Percentiles rank a stretch among this genome's conserved stretches.
These are phyloP conservation scores for Tricholoma bakamatsutake DNA, from an alignment of 768 basidiomycete species.

Conservation along the genomic window DNA sequence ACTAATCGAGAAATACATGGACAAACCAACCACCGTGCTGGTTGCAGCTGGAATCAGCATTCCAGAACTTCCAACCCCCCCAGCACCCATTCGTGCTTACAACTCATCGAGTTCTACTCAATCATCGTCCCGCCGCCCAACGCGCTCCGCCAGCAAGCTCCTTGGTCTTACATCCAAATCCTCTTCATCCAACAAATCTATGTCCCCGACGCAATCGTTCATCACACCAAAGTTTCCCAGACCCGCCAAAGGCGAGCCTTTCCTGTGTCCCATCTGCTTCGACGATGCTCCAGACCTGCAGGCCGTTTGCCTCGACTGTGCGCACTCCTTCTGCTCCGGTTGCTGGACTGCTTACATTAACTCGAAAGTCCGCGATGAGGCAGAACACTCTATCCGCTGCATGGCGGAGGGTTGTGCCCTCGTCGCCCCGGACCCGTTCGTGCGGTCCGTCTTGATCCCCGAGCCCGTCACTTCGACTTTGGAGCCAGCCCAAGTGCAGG, in stretches of 20 bases:
- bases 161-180: slow-evolving; percentile 28
- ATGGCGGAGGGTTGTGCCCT: slow-evolving; percentile 76
- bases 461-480: slow-evolving; percentile 20
- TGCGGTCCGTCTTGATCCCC: slow-evolving; percentile 46
- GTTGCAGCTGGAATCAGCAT: slow-evolving; percentile 64
- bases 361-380: slow-evolving; percentile 80
- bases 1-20: slow-evolving; percentile 96
- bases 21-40: slow-evolving; percentile 69
- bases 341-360: slow-evolving; percentile 82
- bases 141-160: slow-evolving; percentile 33
- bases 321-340: slow-evolving; percentile 74
- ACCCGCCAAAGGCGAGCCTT: slow-evolving; percentile 39
- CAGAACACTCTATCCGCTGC: slow-evolving; percentile 66
- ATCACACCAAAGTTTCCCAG: slow-evolving; percentile 24
- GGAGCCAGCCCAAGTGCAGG: slow-evolving; percentile 23
- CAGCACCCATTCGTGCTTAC: slow-evolving; percentile 28
- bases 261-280: slow-evolving; percentile 93
- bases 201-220: slow-evolving; percentile 20
- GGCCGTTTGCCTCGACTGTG: slow-evolving; percentile 72
- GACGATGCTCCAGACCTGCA: slow-evolving; percentile 58
- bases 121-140: slow-evolving; percentile 25
- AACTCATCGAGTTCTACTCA: slow-evolving; percentile 18
- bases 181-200: slow-evolving; percentile 21
- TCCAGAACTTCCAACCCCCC: slow-evolving; percentile 35
- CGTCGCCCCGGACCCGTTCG: slow-evolving; percentile 58